phyloP scores from a whole-genome alignment of 495 filamentous ascomycete genomes.

The Tuber aestivum region DNA sequence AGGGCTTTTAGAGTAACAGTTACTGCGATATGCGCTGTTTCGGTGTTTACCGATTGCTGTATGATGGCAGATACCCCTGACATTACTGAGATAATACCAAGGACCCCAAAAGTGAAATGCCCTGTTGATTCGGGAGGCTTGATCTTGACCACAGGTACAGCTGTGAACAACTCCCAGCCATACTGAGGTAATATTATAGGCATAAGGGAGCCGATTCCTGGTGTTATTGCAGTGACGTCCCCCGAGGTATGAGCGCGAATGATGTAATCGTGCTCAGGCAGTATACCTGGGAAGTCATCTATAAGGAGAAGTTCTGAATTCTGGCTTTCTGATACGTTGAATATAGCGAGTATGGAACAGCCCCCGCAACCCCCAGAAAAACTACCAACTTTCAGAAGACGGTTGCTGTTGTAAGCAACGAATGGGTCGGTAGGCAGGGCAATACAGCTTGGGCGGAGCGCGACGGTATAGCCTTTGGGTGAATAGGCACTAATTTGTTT shows the following conservation, averaged over 20 bases:
- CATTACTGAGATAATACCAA: constrained; percentile 85
- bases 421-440: constrained; percentile 56
- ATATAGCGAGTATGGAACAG: constrained; percentile 57
- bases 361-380: constrained; percentile 43
- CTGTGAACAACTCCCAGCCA: constrained; percentile 77
- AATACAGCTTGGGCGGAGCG: constrained; percentile 26
- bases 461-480: constrained; percentile 25
- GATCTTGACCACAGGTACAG: constrained; percentile 59
- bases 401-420: constrained; percentile 62
- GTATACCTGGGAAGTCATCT: constrained; percentile 64
- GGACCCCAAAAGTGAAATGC: constrained; percentile 53
- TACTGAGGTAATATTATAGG: constrained; percentile 55
- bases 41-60: constrained; percentile 51
- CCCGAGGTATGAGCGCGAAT: constrained; percentile 68
- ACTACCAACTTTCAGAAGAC: constrained; percentile 70
- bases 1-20: constrained; percentile 73
- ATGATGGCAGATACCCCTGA: constrained; percentile 75
- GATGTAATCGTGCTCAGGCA: constrained; percentile 54
- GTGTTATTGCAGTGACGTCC: constrained; percentile 49
- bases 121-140: constrained; percentile 44
- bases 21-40: constrained; percentile 56
- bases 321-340: constrained; percentile 61
- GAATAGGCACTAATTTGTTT: constrained; percentile 55
- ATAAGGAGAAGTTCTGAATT: constrained; percentile 64
- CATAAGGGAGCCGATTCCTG: constrained; percentile 48